phyloP scores from a whole-genome alignment of 2,329 filamentous ascomycete species.

The Talaromyces rugulosus region DNA sequence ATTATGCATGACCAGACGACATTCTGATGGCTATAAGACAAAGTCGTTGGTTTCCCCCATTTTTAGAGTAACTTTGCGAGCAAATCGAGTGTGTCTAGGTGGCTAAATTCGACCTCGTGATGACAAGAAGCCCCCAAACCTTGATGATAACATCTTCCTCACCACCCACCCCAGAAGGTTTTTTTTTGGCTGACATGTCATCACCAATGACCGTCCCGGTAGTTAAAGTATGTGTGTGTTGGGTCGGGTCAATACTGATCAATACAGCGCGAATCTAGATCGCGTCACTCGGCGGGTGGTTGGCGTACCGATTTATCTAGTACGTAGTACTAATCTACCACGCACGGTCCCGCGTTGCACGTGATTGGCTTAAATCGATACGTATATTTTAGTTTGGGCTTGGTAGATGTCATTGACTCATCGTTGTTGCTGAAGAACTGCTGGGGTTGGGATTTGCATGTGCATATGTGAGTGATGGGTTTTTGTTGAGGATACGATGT shows the following conservation, averaged over 20 bases:
- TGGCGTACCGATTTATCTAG: background rate
- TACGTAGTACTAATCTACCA: background rate
- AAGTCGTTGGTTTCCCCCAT: background rate
- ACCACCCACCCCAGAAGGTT: too few relatives aligned
- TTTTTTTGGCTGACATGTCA: background rate
- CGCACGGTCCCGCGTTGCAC: background rate
- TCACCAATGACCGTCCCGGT: background rate
- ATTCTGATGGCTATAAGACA: background rate
- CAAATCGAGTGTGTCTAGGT: background rate
- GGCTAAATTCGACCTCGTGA: background rate
- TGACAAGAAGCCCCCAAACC: background rate
- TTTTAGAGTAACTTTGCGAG: background rate
- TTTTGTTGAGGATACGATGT: background rate
- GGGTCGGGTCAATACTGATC: background rate
- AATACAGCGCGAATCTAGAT: background rate
- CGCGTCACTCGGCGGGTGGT: background rate
- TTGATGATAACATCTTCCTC: background rate
- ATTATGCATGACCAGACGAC: too few relatives aligned
- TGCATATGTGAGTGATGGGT: background rate
- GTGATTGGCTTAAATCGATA: background rate
- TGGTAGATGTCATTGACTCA: background rate
- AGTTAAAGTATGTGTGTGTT: background rate
- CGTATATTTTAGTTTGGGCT: background rate
- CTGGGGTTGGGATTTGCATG: background rate
- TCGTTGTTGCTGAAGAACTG: background rate